Conservation (phyloP, 2,329 filamentous ascomycete genomes). For the Fusarium caatingaense region DNA sequence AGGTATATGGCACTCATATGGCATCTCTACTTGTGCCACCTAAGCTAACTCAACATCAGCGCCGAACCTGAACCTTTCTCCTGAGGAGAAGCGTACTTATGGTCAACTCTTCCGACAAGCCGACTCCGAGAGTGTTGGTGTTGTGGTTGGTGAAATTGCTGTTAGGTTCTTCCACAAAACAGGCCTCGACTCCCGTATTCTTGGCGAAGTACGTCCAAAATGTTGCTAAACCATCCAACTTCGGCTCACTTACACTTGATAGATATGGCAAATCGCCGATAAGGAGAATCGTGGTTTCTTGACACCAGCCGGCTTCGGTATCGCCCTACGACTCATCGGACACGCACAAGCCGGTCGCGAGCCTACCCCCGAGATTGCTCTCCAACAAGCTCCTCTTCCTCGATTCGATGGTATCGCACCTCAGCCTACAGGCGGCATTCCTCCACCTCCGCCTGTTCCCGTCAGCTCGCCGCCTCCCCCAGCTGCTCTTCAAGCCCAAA, state of each 20-base stretch:
- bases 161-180: slow-evolving; percentile 99
- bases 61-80: slow-evolving; percentile 83
- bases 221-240: not conserved
- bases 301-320: slow-evolving; percentile 90
- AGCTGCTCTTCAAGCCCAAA: slow-evolving; percentile 65
- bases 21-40: not conserved
- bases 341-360: slow-evolving; percentile 91
- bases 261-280: slow-evolving; percentile 99
- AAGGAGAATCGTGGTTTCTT: slow-evolving; percentile 95
- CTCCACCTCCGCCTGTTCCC: slow-evolving; percentile 56
- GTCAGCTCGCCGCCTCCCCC: slow-evolving; percentile 60
- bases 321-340: slow-evolving; percentile 92
- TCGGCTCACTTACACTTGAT: slow-evolving; percentile 29
- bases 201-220: slow-evolving; percentile 78
- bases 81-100: slow-evolving; percentile 94
- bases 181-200: slow-evolving; percentile 81
- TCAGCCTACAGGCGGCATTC: slow-evolving; percentile 51
- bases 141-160: slow-evolving; percentile 94
- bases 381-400: slow-evolving; percentile 88
- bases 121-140: slow-evolving; percentile 89
- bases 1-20: slow-evolving; percentile 29
- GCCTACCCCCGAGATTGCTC: slow-evolving; percentile 82
- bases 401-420: slow-evolving; percentile 83
- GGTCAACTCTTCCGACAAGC: slow-evolving; percentile 93
- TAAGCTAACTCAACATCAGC: slow-evolving; percentile 55